Evolutionary conservation across 2,329 filamentous ascomycete genomes (phyloP).

Genomic region (Epicoccum sorghinum): DNA sequence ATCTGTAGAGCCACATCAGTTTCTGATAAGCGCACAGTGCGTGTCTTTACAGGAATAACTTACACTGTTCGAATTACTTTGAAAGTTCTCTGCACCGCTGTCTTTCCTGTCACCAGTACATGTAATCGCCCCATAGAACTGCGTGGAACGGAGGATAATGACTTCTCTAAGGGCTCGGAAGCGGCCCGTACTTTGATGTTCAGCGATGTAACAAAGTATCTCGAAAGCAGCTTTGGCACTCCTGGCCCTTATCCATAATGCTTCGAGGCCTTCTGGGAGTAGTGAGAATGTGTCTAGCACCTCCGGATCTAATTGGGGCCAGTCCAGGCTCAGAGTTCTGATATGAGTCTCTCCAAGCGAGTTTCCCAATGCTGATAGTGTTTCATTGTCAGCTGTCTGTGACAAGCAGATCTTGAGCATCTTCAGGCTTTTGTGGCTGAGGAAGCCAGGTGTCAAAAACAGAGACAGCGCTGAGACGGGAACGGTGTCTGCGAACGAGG

Average conservation of each 20-base stretch:
- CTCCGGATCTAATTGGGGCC: slow-evolving; percentile 28
- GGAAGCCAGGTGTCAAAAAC: slow-evolving; percentile 30
- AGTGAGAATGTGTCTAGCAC: slow-evolving; percentile 22
- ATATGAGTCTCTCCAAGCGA: slow-evolving; percentile 25
- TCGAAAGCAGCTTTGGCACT: slow-evolving; percentile 21
- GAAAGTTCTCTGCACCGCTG: slow-evolving; percentile 1
- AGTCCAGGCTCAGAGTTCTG: slow-evolving; percentile 32
- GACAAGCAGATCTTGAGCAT: slow-evolving; percentile 25
- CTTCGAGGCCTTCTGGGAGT: slow-evolving; percentile 17
- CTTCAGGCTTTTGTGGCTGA: slow-evolving; percentile 24
- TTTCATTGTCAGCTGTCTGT: slow-evolving; percentile 23
- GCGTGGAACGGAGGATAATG: slow-evolving; percentile 25
- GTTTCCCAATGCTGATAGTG: slow-evolving; percentile 22
- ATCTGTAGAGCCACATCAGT: slow-evolving; percentile 14
- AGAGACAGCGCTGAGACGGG: slow-evolving; percentile 16
- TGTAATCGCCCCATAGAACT: not conserved
- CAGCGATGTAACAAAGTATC: slow-evolving; percentile 18
- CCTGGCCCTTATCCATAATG: slow-evolving; percentile 26
- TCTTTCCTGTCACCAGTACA: slow-evolving; percentile 1
- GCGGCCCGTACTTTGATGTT: slow-evolving; percentile 17
- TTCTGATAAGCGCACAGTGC: too few species aligned
- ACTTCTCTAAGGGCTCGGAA: slow-evolving; percentile 19
- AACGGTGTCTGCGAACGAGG: slow-evolving; percentile 25
- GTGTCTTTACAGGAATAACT: not conserved
- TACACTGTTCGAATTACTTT: not conserved